These are phyloP conservation scores for Herpetospermum pedunculosum DNA, from an alignment of 306 rosid species.

Conservation along the genomic window DNA sequence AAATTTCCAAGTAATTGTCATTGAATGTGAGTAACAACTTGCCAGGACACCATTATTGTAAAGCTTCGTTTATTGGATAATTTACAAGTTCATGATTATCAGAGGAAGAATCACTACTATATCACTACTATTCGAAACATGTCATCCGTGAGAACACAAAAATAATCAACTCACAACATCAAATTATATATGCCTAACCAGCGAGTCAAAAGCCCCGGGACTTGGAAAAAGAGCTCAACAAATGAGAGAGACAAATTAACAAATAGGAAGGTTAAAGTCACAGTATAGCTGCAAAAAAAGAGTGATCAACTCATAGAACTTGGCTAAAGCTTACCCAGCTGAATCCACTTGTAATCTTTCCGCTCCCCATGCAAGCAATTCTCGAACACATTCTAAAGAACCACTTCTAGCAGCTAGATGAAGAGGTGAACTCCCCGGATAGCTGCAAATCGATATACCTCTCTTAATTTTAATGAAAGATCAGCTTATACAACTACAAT, in stretches of 20 bases:
- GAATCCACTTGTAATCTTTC: slow-evolving; percentile 73
- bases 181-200: not conserved
- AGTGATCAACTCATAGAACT: not conserved
- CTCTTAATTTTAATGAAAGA: slow-evolving; percentile 25
- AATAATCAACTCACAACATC: not conserved
- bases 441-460: slow-evolving; percentile 38
- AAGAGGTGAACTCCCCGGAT: slow-evolving; percentile 70
- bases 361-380: slow-evolving; percentile 89
- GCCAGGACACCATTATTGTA: too few relatives aligned
- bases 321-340: slow-evolving; percentile 42
- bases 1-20: not conserved
- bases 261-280: not conserved
- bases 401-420: slow-evolving; percentile 88
- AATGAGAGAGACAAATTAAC: not conserved
- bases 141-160: not conserved
- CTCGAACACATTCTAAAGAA: slow-evolving; percentile 67
- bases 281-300: not conserved
- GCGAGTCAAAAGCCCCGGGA: not conserved
- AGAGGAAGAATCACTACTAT: not conserved
- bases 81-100: not conserved
- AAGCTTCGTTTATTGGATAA: too few relatives aligned
- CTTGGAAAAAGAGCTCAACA: not conserved
- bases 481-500: slow-evolving; percentile 5
- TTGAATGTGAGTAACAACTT: not conserved
- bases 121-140: not conserved